Conservation (phyloP, 768 basidiomycete genomes). For the Termitomyces sp. region DNA sequence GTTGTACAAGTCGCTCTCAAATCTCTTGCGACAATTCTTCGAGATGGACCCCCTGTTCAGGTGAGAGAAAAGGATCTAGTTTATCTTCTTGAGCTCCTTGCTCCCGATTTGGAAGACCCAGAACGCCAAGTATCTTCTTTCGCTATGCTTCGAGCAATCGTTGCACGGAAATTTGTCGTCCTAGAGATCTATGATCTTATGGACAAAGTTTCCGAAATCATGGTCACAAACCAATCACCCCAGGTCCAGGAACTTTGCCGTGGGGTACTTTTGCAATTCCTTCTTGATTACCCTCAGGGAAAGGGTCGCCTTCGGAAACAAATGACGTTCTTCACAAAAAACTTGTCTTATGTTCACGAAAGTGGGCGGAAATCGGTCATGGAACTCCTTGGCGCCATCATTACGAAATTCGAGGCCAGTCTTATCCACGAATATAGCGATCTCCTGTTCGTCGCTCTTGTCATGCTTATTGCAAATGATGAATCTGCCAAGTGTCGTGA, state of each 20-base stretch:
- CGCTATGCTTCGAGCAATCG: slow-evolving; percentile 82
- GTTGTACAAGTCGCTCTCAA: slow-evolving; percentile 85
- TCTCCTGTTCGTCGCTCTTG: slow-evolving; percentile 84
- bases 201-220: slow-evolving; percentile 85
- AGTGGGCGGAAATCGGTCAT: slow-evolving; percentile 91
- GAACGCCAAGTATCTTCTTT: slow-evolving; percentile 83
- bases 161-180: slow-evolving; percentile 86
- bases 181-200: slow-evolving; percentile 97
- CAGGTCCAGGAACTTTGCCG: slow-evolving; percentile 92
- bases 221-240: slow-evolving; percentile 89
- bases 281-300: slow-evolving; percentile 96
- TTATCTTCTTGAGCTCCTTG: slow-evolving; percentile 78
- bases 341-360: slow-evolving; percentile 85
- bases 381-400: slow-evolving; percentile 81
- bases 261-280: slow-evolving; percentile 83
- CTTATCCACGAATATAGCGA: slow-evolving; percentile 79
- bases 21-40: slow-evolving; percentile 79
- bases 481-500: slow-evolving; percentile 85
- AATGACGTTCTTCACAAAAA: slow-evolving; percentile 89
- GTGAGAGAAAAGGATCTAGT: slow-evolving; percentile 87
- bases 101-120: slow-evolving; percentile 89
- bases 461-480: slow-evolving; percentile 93
- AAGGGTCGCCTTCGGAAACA: slow-evolving; percentile 82
- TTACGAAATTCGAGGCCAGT: slow-evolving; percentile 75
- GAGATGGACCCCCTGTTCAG: slow-evolving; percentile 77